phyloP scores from a whole-genome alignment of 805 yeast genomes.

The Metschnikowia proteae region DNA sequence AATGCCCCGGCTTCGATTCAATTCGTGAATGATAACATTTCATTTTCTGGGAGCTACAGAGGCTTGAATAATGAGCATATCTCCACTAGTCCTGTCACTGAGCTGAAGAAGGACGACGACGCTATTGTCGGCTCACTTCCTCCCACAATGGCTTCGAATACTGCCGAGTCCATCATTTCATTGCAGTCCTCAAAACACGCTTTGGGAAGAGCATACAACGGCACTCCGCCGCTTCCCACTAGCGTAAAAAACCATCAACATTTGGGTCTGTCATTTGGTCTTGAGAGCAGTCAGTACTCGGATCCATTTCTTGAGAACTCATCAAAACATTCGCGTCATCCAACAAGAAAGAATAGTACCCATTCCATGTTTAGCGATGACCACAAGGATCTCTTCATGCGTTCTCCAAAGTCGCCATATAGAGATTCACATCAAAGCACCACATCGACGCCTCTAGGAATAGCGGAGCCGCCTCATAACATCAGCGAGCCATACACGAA shows the following conservation, averaged over 20 bases:
- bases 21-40: constrained; percentile 13
- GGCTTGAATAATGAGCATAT: constrained; percentile 9
- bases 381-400: constrained; percentile 5
- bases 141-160: constrained; percentile 3
- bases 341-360: constrained; percentile 12
- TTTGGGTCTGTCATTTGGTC: constrained; percentile 2
- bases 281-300: constrained; percentile 18
- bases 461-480: constrained; percentile 15
- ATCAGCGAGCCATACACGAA: constrained; percentile 25
- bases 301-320: constrained; percentile 24
- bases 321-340: constrained; percentile 12
- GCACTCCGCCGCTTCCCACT: constrained; percentile 17
- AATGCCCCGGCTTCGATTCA: constrained; percentile 13
- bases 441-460: neutral
- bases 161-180: constrained; percentile 24
- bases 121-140: constrained; percentile 3
- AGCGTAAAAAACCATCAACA: constrained; percentile 2
- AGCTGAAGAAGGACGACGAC: constrained; percentile 10
- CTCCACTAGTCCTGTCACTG: constrained; percentile 11
- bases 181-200: constrained; percentile 20
- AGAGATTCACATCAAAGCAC: constrained; percentile 4
- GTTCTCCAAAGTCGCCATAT: constrained; percentile 14
- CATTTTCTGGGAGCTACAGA: constrained; percentile 14
- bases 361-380: constrained; percentile 15
- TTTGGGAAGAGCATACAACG: constrained; percentile 13